Percentiles rank a stretch among this genome's conserved stretches.
Conservation (phyloP, 441 rosid species). For the Pelargonium cotyledonis region DNA sequence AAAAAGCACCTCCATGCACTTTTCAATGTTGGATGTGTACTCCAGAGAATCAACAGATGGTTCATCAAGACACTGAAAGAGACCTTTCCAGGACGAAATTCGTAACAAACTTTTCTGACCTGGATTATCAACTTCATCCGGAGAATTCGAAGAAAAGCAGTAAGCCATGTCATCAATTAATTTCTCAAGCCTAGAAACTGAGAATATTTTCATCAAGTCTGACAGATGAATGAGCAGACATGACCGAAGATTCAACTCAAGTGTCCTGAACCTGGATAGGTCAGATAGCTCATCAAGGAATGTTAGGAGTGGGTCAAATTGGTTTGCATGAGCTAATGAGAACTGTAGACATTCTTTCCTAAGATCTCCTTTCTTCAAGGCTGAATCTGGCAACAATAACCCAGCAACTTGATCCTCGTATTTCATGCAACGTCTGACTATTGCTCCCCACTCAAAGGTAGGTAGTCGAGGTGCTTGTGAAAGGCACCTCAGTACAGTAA, state of each 20-base stretch:
- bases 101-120: slow-evolving; percentile 49
- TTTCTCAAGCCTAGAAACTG: slow-evolving; percentile 73
- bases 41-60: slow-evolving; percentile 49
- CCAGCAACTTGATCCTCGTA: slow-evolving; percentile 44
- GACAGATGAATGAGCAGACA: slow-evolving; percentile 58
- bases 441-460: slow-evolving; percentile 70
- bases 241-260: slow-evolving; percentile 56
- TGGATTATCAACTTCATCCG: slow-evolving; percentile 33
- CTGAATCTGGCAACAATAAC: slow-evolving; percentile 31
- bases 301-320: slow-evolving; percentile 54
- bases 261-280: slow-evolving; percentile 57
- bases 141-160: slow-evolving; percentile 41
- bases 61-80: slow-evolving; percentile 63
- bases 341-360: slow-evolving; percentile 69
- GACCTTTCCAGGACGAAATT: slow-evolving; percentile 80
- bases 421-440: slow-evolving; percentile 77
- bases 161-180: slow-evolving; percentile 52
- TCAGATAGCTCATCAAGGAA: slow-evolving; percentile 80
- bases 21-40: slow-evolving; percentile 46
- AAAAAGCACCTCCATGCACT: slow-evolving; percentile 67
- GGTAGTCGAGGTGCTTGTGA: slow-evolving; percentile 83
- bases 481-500: slow-evolving; percentile 66
- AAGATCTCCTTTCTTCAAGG: slow-evolving; percentile 37
- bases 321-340: slow-evolving; percentile 61
- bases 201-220: slow-evolving; percentile 57